These are phyloP conservation scores for Achaetomiella virescens DNA, from an alignment of 495 filamentous ascomycete species.

Conservation along the genomic window DNA sequence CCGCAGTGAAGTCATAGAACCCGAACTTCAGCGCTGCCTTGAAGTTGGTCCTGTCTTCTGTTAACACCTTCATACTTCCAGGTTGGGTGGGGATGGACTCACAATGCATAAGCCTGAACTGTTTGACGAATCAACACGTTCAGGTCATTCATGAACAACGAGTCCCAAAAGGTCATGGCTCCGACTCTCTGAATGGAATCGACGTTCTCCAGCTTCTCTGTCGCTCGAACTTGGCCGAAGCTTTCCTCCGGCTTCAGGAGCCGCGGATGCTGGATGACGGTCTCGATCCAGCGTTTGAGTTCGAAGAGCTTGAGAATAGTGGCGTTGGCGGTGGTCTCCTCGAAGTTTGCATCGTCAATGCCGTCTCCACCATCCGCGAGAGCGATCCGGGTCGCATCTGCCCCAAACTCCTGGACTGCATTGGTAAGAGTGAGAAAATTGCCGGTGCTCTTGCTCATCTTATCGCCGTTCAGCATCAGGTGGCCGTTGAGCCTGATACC, in stretches of 20 bases:
- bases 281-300: slow-evolving; percentile 81
- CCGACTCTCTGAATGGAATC: slow-evolving; percentile 8
- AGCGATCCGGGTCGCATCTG: slow-evolving; percentile 72
- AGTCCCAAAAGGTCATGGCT: slow-evolving; percentile 64
- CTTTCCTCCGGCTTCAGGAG: slow-evolving; percentile 59
- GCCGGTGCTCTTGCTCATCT: slow-evolving; percentile 91
- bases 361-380: slow-evolving; percentile 88
- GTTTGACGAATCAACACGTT: slow-evolving; percentile 67
- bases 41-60: slow-evolving; percentile 51
- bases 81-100: slow-evolving; percentile 1
- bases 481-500: slow-evolving; percentile 64
- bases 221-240: slow-evolving; percentile 25
- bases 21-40: slow-evolving; percentile 81
- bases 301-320: slow-evolving; percentile 75
- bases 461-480: slow-evolving; percentile 86
- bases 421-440: slow-evolving; percentile 91
- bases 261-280: slow-evolving; percentile 53
- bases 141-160: slow-evolving; percentile 82
- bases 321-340: slow-evolving; percentile 79
- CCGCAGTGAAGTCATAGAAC: slow-evolving; percentile 75
- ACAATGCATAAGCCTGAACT: slow-evolving; percentile 55
- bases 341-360: slow-evolving; percentile 90
- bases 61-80: slow-evolving; percentile 4
- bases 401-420: slow-evolving; percentile 82
- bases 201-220: not conserved